Evolutionary conservation across 805 yeast species (phyloP), one percentile per base, ranked within the genome.

Genomic region (Saccharomycopsis olivae): DNA sequence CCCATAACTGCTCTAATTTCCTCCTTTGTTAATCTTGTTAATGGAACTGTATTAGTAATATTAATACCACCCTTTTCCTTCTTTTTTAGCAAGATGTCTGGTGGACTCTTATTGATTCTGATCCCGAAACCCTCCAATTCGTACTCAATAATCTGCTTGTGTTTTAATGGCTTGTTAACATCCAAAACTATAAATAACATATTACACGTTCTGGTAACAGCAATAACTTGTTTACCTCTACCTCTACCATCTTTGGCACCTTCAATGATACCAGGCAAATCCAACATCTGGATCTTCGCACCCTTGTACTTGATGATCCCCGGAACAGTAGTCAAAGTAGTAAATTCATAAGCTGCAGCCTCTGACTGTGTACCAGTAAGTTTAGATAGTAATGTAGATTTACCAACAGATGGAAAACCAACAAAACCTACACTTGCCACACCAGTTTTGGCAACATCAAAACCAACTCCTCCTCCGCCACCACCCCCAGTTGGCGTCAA

Each of bases 401-500:
- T 83, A 47, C 71, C 72, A 2, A 92, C 98, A 1, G 97, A 88
- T 1, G 99, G 99, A 58, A 92, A 92, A 3, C 99, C 99, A 33
- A 92, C 95, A 57, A 88, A 92, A 8, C 98, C 99, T 38, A 92
- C 94, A 6, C 95, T 76, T 3, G 96, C 96, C 11, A 85, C 96
- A 62, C 99, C 99, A 0, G 96, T 89, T 60, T 96, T 76, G n/a
- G 95, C 95, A 33, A 92, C 97, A 65, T 92, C 99, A 61, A 92
- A 92, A 5, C 98, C 98, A 17, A 73, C 75, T 48, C 97, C 96
- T 16, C 74, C 84, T 44, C 96, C 95, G 27, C 96, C 96, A 29
- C 87, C 72, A 30, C 82, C 68, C 15, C 84, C 74, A 11, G 75
- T 59, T 1, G 78, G 64, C 2, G 83, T 74, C 47, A 92, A 68